A percentile compares a stretch with the other conserved stretches of the same genome.
These are phyloP conservation scores for Solanum gandarillasii DNA, from an alignment of 257 asterid genomes.

Conservation along the genomic window DNA sequence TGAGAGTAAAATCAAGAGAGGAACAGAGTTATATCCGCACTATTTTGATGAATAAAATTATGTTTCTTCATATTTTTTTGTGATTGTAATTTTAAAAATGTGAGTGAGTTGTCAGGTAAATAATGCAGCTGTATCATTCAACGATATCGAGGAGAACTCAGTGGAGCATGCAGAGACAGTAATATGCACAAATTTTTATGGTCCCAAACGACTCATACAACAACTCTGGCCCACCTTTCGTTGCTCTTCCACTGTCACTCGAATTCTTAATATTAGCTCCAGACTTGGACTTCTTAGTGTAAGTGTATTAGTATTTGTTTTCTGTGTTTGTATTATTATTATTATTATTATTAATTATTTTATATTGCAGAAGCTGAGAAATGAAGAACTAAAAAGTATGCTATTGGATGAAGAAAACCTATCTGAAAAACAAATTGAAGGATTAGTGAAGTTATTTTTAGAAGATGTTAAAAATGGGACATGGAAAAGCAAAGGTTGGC, in stretches of 20 bases:
- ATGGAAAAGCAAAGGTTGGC: conserved; percentile 70
- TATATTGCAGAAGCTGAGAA: conserved; percentile 47
- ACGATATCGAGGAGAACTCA: conserved; percentile 42
- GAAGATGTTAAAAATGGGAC: conserved; percentile 42
- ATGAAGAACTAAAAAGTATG: conserved; percentile 24
- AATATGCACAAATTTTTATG: conserved; percentile 44
- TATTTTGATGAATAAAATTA: too few species aligned
- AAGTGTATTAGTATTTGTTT: conserved; percentile 2
- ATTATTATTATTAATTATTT: neutral
- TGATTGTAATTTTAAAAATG: too few species aligned
- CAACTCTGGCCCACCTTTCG: conserved; percentile 51
- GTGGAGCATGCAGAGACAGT: conserved; percentile 53
- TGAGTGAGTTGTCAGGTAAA: conserved; percentile 28
- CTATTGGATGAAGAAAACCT: conserved; percentile 42
- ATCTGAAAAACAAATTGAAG: conserved; percentile 31
- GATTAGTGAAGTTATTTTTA: conserved; percentile 34
- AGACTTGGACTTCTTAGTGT: conserved; percentile 66
- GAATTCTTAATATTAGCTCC: conserved; percentile 68
- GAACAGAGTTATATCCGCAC: too few species aligned
- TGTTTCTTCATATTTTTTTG: too few species aligned
- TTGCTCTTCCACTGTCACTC: conserved; percentile 21
- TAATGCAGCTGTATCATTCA: conserved; percentile 70
- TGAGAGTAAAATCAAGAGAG: too few species aligned
- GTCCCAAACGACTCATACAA: conserved; percentile 50
- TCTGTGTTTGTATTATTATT: too few species aligned